Evolutionary conservation across 164 flowering plant genomes (phyloP).

Genomic region (Sextonia rubra): DNA sequence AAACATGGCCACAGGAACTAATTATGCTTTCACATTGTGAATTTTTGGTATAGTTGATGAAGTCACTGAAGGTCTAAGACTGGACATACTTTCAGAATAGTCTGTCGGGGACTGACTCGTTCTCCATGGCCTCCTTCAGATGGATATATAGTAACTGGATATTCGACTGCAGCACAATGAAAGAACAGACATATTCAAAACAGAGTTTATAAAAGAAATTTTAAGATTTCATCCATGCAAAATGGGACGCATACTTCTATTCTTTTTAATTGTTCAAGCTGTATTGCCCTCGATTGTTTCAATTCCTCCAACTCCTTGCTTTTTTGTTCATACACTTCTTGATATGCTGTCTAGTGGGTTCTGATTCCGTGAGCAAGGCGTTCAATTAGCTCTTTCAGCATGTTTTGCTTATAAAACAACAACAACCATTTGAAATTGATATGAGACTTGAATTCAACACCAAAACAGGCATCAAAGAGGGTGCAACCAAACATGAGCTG

Average conservation of each 20-base stretch:
- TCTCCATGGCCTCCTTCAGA: conserved; percentile 69
- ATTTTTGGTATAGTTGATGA: too few relatives aligned
- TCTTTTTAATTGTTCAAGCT: conserved; percentile 76
- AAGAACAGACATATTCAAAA: not conserved
- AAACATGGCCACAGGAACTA: too few relatives aligned
- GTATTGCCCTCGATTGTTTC: conserved; percentile 22
- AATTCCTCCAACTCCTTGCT: conserved; percentile 40
- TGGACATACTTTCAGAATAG: too few relatives aligned
- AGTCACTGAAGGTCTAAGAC: too few relatives aligned
- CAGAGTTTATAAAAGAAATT: not conserved
- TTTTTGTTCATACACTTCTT: conserved; percentile 53
- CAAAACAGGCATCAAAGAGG: too few relatives aligned
- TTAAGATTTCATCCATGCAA: not conserved
- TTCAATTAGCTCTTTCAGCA: conserved; percentile 62
- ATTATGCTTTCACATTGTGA: too few relatives aligned
- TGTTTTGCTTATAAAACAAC: conserved; percentile 43
- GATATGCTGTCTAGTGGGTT: conserved; percentile 61
- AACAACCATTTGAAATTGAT: not conserved
- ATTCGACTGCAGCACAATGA: conserved; percentile 42
- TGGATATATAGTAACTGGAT: conserved; percentile 78
- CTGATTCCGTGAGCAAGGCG: conserved; percentile 56
- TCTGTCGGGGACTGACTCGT: conserved; percentile 40
- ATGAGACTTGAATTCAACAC: too few relatives aligned
- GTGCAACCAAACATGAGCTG: too few relatives aligned
- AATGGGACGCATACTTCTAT: conserved; percentile 45